Percentiles rank a stretch among this genome's conserved stretches.
phyloP scores from a whole-genome alignment of 805 yeast genomes.

The Yamadazyma sp. region DNA sequence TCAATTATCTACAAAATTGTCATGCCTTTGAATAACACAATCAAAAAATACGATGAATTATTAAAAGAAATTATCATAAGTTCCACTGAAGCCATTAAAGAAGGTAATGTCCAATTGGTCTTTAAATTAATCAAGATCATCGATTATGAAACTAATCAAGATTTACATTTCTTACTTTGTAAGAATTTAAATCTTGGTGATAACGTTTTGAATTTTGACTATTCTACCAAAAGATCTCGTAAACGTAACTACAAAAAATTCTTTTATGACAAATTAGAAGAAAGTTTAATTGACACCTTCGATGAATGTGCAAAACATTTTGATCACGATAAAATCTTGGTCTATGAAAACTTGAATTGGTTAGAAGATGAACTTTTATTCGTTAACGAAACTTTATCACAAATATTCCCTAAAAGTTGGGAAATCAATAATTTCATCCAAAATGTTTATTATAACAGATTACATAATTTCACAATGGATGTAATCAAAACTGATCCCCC shows the following conservation, averaged over 20 bases:
- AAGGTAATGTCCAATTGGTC: conserved; percentile 63
- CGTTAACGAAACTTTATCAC: conserved; percentile 55
- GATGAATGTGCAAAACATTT: conserved; percentile 58
- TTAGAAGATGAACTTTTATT: conserved; percentile 73
- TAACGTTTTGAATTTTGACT: conserved; percentile 19
- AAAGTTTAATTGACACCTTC: conserved; percentile 65
- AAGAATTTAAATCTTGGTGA: conserved; percentile 24
- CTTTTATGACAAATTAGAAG: conserved; percentile 57
- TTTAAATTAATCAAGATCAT: conserved; percentile 73
- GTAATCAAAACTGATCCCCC: conserved; percentile 73
- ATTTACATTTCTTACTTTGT: conserved; percentile 46
- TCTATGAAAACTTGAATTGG: conserved; percentile 76
- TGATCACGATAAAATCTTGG: conserved; percentile 47
- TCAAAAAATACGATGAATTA: conserved; percentile 61
- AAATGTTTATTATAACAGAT: conserved; percentile 62
- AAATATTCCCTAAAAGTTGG: conserved; percentile 74
- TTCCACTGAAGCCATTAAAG: conserved; percentile 69
- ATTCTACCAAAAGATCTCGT: conserved; percentile 27
- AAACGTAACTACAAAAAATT: conserved; percentile 61
- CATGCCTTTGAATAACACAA: conserved; percentile 44
- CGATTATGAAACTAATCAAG: conserved; percentile 79
- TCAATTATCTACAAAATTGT: conserved; percentile 61
- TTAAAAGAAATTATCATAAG: conserved; percentile 63
- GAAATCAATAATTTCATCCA: conserved; percentile 59
- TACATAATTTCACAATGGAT: conserved; percentile 61